A percentile compares a stretch with the other conserved stretches of the same genome.
phyloP scores from a whole-genome alignment of 1,139 yeast species.

The Kurtzmaniella quercitrusa region DNA sequence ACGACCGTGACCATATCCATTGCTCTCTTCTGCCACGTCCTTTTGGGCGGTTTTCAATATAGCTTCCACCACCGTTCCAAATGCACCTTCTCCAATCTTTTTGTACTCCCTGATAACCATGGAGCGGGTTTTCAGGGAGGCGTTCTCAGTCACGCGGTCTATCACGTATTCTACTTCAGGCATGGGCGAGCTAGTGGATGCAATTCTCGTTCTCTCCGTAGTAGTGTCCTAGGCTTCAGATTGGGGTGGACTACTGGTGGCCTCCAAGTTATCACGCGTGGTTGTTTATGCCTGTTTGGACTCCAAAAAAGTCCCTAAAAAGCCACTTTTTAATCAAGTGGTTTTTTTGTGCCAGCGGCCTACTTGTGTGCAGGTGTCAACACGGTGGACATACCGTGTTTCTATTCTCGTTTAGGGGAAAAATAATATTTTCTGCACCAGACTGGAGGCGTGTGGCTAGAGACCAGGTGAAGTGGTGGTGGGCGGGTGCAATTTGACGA shows the following conservation, averaged over 20 bases:
- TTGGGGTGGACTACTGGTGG: background rate
- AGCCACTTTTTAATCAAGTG: background rate
- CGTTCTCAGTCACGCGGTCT: conserved; percentile 61
- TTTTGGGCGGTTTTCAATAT: conserved; percentile 34
- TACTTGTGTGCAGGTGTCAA: background rate
- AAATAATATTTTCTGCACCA: too few species aligned
- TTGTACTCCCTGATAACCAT: conserved; percentile 71
- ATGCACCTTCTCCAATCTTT: conserved; percentile 80
- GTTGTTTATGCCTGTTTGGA: conserved; percentile 1
- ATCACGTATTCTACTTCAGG: conserved; percentile 23
- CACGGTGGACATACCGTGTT: background rate
- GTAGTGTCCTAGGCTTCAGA: background rate
- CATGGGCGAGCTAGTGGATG: conserved; percentile 4
- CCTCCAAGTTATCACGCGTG: background rate
- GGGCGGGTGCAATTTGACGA: too few species aligned
- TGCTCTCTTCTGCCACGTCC: conserved; percentile 9
- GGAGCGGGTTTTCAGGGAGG: conserved; percentile 46
- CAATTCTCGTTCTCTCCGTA: conserved; percentile 4
- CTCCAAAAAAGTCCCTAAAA: background rate
- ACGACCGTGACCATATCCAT: conserved; percentile 5
- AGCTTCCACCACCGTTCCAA: conserved; percentile 80
- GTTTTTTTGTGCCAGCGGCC: background rate
- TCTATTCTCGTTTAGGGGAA: background rate
- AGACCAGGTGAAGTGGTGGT: too few species aligned
- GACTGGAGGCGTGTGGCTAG: too few species aligned